Evolutionary conservation across 148 eudicot genomes (phyloP).

Genomic region (Silene uniflora): DNA sequence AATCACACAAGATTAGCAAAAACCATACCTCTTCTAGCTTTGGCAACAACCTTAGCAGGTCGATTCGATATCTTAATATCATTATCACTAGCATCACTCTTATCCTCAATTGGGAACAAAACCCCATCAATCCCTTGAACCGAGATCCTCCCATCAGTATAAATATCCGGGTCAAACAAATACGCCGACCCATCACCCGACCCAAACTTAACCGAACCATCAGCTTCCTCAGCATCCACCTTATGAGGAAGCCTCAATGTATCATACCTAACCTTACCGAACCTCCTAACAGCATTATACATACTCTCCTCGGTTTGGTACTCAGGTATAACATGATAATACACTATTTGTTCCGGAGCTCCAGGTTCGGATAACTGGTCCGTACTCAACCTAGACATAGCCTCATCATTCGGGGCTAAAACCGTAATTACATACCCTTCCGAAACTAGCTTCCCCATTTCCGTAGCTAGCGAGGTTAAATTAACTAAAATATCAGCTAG

Average conservation of each 20-base stretch:
- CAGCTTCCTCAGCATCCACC: constrained; percentile 58
- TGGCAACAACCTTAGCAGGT: constrained; percentile 22
- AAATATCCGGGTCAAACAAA: constrained; percentile 68
- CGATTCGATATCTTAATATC: constrained; percentile 7
- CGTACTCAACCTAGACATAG: constrained; percentile 55
- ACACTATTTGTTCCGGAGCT: constrained; percentile 62
- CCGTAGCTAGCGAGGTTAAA: constrained; percentile 47
- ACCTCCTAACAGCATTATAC: constrained; percentile 61
- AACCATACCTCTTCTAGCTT: constrained; percentile 9
- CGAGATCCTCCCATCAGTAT: constrained; percentile 58
- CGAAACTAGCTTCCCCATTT: constrained; percentile 54
- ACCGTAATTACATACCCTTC: constrained; percentile 60
- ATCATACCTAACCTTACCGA: constrained; percentile 56
- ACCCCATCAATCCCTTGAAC: constrained; percentile 69
- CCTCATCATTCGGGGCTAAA: constrained; percentile 61
- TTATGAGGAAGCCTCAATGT: constrained; percentile 49
- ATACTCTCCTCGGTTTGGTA: constrained; percentile 71
- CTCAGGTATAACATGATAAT: constrained; percentile 54
- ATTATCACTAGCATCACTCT: constrained; percentile 5
- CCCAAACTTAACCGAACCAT: constrained; percentile 60
- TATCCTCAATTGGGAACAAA: constrained; percentile 46
- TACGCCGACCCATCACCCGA: constrained; percentile 50
- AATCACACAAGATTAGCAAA: neutral
- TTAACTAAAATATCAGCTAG: constrained; percentile 56
- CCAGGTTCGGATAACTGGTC: constrained; percentile 65